Evolutionary conservation across 2,329 filamentous ascomycete species (phyloP).

Genomic region (Drechslera avenae): DNA sequence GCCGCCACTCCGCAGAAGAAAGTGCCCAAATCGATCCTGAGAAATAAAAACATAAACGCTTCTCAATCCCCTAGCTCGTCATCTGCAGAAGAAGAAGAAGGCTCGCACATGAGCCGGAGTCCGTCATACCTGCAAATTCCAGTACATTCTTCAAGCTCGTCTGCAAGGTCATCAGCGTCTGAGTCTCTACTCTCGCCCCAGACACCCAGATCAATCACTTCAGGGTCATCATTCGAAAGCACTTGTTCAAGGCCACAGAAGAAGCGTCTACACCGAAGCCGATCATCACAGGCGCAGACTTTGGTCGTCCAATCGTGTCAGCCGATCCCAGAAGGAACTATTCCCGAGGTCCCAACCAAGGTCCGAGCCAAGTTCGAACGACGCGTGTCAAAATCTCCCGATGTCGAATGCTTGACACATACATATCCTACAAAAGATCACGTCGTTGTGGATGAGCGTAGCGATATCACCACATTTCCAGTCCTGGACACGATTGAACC

Average conservation of each 20-base stretch:
- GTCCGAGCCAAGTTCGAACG: conserved; percentile 45
- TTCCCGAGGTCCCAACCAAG: conserved; percentile 42
- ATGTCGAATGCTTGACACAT: conserved; percentile 45
- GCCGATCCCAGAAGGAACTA: conserved; percentile 35
- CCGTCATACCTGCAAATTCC: conserved; percentile 19
- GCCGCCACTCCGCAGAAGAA: background rate
- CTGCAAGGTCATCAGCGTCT: conserved; percentile 11
- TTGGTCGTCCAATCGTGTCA: conserved; percentile 42
- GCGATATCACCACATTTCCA: conserved; percentile 1
- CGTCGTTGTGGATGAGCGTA: conserved; percentile 17
- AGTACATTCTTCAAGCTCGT: conserved; percentile 12
- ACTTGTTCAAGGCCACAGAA: conserved; percentile 23
- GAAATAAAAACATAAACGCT: background rate
- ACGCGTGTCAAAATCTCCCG: conserved; percentile 42
- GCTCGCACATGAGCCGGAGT: conserved; percentile 2
- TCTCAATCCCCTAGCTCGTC: background rate
- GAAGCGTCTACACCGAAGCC: conserved; percentile 41
- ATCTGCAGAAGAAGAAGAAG: conserved; percentile 4
- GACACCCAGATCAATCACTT: conserved; percentile 29
- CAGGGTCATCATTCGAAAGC: conserved; percentile 27
- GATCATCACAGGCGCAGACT: conserved; percentile 32
- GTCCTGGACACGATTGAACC: conserved; percentile 18
- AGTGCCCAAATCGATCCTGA: background rate
- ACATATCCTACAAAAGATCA: conserved; percentile 43
- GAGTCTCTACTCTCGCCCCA: conserved; percentile 23